A percentile compares a stretch with the other conserved stretches of the same genome.
These are phyloP conservation scores for Agaricales sp. DNA, from an alignment of 1,284 basidiomycete species.

Conservation along the genomic window DNA sequence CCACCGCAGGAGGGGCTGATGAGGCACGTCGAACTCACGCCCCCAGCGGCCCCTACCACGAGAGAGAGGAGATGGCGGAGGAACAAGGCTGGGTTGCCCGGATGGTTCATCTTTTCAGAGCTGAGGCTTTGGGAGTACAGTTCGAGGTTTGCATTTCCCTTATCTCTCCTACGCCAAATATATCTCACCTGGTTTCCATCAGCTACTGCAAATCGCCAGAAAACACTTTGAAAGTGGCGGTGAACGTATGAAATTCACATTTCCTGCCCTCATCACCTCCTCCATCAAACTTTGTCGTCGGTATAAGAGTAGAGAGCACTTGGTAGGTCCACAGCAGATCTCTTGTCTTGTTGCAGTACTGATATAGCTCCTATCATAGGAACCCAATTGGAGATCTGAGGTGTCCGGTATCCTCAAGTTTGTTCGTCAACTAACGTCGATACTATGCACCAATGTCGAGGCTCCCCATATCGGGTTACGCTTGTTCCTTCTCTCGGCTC, in stretches of 20 bases:
- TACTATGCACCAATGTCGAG: conserved; percentile 86
- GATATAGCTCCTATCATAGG: conserved; percentile 20
- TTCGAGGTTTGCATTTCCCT: conserved; percentile 56
- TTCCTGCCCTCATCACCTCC: conserved; percentile 87
- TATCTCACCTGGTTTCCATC: conserved; percentile 5
- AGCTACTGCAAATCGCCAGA: conserved; percentile 84
- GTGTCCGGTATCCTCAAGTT: conserved; percentile 84
- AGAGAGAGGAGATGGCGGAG: conserved; percentile 85
- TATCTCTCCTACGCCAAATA: conserved; percentile 4
- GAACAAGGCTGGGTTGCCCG: conserved; percentile 96
- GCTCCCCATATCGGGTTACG: conserved; percentile 83
- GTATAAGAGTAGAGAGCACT: conserved; percentile 69
- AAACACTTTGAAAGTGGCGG: conserved; percentile 85
- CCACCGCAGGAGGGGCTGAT: conserved; percentile 18
- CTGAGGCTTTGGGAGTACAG: conserved; percentile 76
- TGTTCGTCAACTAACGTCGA: conserved; percentile 82
- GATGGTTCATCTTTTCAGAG: conserved; percentile 89
- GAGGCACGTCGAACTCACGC: conserved; percentile 36
- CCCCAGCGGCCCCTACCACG: conserved; percentile 40
- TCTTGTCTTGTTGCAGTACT: conserved; percentile 3
- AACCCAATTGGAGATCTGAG: conserved; percentile 80
- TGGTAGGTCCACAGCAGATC: conserved; percentile 26
- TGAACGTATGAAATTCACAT: conserved; percentile 89
- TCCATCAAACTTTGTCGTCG: conserved; percentile 84
- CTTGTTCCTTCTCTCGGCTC: conserved; percentile 88